Evolutionary conservation across 768 basidiomycete genomes (phyloP), one percentile per base, ranked within the genome.

Genomic region (Leucogyrophana mollusca): DNA sequence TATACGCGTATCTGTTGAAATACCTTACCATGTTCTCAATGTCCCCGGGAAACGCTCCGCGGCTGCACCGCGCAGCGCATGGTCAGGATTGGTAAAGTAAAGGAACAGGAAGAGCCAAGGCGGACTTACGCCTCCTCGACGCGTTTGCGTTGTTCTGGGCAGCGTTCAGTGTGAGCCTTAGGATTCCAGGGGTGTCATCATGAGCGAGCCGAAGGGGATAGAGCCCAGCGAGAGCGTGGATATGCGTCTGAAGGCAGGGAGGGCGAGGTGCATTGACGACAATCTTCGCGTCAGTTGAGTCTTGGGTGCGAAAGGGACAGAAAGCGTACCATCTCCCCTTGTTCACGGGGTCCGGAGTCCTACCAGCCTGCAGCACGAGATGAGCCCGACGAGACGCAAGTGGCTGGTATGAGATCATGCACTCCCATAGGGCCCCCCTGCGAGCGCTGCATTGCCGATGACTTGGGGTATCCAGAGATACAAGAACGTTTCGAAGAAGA

Each of bases 381-480:
- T 41, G 37, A 7, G 18, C 23, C 24, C 25, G 1, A 24, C 30
- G 17, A 40, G 27, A 21, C 30, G 17, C 18, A 30, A 16, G 4
- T 10, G 18, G 27, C n/a, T 17, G 16, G 21, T 13, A 32, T 13
- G 24, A 18, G 4, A 43, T n/a, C 20, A 54, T 67, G 40, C 47
- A 66, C 73, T 71, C 35, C 85, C 86, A 54, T 79, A 88, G 3
- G 83, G 79, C 21, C 91, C 90, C 27, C 90, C 90, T 6, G 88
- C 87, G 23, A 92, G 73, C 0, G 87, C 76, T 32, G 92, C 81
- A 54, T 91, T 91, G 24, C 78, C 82, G 40, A 89, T 80, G 34
- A 90, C 87, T 65, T 90, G 87, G 0, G 85, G 87, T 14, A 82
- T 85, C 91, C 90, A 93, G 17, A 90, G 71, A 70, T 83, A 93